phyloP scores from a whole-genome alignment of 257 asterid genomes.

The Ballota nigra region DNA sequence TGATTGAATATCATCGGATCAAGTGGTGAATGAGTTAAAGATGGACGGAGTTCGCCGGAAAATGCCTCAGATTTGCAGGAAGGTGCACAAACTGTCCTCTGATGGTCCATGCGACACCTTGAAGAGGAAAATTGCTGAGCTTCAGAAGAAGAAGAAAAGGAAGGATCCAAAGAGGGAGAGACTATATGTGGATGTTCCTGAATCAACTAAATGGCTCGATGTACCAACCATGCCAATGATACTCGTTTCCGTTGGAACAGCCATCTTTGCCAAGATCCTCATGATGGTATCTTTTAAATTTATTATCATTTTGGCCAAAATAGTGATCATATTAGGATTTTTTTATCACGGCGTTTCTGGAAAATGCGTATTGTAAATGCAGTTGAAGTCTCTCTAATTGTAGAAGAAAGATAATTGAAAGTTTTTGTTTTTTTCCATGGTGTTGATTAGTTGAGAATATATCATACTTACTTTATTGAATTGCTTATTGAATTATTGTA shows the following conservation, averaged over 20 bases:
- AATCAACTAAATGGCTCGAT: conserved; percentile 65
- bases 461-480: background rate
- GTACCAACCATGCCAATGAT: conserved; percentile 81
- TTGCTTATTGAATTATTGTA: background rate
- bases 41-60: conserved; percentile 43
- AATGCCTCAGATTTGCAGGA: conserved; percentile 37
- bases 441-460: background rate
- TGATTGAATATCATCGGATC: background rate
- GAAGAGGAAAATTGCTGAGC: conserved; percentile 50
- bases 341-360: background rate
- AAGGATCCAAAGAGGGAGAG: conserved; percentile 47
- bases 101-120: conserved; percentile 67
- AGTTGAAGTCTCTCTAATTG: background rate
- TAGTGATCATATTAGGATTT: background rate
- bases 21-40: conserved; percentile 19
- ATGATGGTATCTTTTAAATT: conserved; percentile 59
- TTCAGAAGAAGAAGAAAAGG: conserved; percentile 49
- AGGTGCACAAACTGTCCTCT: conserved; percentile 45
- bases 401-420: background rate
- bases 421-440: background rate
- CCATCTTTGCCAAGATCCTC: conserved; percentile 67
- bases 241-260: conserved; percentile 74
- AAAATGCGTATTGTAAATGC: background rate
- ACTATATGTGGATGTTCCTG: conserved; percentile 71
- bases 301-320: background rate